Evolutionary conservation across 148 eudicot species (phyloP), one percentile per base, ranked within the genome.

Genomic region (Spergularia bocconei): DNA sequence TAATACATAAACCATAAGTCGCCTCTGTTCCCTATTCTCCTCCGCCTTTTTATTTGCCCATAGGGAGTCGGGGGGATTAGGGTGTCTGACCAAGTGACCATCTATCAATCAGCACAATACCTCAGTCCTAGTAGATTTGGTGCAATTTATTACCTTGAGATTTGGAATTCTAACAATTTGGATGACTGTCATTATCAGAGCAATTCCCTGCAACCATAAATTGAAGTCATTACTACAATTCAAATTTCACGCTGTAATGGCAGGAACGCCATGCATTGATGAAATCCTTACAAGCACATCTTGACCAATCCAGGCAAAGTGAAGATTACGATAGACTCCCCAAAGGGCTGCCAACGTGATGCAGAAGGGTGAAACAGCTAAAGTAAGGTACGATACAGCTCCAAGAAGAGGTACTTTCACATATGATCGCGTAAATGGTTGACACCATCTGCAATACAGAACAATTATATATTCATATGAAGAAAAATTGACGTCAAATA

Each of bases 291-390:
- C 97, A 79, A 92, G 97, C 83, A 92, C 77, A 82, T 92, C 97
- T 82, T 92, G 97, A 72, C 97, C 97, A 47, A 92, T 90, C 97
- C 97, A 92, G 73, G 86, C 97, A 82, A 88, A 82, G 69, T 80
- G 78, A 57, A 19, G 68, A 74, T 84, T 20, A 48, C 95, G 83
- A 73, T 85, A 81, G 41, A 90, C 86, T 50, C 90, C 97, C 97
- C 97, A 92, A 53, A 90, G 41, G 62, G 71, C 83, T 15, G 95
- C 88, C 79, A 92, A 90, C 64, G 84, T 75, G 75, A 92, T 85
- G 86, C 97, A 92, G 83, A 92, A 92, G 74, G 97, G 95, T 67
- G 88, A 76, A 65, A 92, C 92, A 47, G 89, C 90, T 84, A 90
- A 78, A 53, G 90, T 87, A 70, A 92, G 97, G 77, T 88, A 81